Conservation (phyloP, 1,284 basidiomycete genomes). For the Sphaerobolus stellatus region DNA sequence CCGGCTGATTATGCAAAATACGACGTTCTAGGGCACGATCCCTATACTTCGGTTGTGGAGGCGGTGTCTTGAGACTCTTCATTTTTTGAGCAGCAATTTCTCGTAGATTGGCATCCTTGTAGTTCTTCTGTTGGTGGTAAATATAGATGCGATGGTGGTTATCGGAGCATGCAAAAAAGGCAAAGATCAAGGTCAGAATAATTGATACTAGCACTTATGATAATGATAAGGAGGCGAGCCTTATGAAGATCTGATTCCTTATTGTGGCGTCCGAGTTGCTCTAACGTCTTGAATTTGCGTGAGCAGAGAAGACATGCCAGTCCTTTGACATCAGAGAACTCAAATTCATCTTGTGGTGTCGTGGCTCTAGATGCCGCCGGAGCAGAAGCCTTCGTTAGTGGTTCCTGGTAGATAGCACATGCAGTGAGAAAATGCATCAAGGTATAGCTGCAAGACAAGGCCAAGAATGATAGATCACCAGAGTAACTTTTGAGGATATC, state of each 20-base stretch:
- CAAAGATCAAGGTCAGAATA: conserved; percentile 14
- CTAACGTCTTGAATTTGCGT: conserved; percentile 85
- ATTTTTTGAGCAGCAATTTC: conserved; percentile 75
- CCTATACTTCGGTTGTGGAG: conserved; percentile 72
- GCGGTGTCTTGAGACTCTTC: conserved; percentile 30
- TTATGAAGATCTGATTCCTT: conserved; percentile 92
- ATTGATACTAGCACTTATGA: conserved; percentile 30
- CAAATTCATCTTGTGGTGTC: conserved; percentile 58
- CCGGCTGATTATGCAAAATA: conserved; percentile 86
- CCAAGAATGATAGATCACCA: conserved; percentile 38
- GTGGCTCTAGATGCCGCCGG: conserved; percentile 34
- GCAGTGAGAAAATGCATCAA: conserved; percentile 24
- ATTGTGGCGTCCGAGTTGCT: conserved; percentile 83
- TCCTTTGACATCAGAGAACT: conserved; percentile 70
- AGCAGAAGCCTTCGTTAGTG: conserved; percentile 22
- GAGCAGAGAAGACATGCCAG: conserved; percentile 87
- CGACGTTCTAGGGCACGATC: conserved; percentile 90
- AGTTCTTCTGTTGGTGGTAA: conserved; percentile 66
- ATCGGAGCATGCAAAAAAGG: conserved; percentile 15
- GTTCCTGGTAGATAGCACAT: conserved; percentile 22
- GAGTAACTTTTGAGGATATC: conserved; percentile 29
- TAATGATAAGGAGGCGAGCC: conserved; percentile 49
- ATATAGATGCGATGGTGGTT: conserved; percentile 16
- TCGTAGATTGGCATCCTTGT: conserved; percentile 64
- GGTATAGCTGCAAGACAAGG: conserved; percentile 4